Base-by-base conservation (phyloP, 345 rosid species). In the Citrus cavaleriei region DNA sequence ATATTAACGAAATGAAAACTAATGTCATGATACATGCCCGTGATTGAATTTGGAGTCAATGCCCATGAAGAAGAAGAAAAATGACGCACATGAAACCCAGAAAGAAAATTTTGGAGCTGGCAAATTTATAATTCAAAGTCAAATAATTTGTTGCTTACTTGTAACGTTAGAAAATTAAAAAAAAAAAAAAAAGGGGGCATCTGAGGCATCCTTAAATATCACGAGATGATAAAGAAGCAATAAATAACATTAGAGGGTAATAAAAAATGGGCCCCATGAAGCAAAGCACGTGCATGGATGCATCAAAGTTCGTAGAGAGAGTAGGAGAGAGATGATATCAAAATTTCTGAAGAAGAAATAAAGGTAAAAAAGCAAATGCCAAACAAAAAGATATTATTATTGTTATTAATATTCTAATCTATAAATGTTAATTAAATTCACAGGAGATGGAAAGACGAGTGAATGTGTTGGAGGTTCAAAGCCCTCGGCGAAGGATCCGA, bases 271-370 rank as follows among this genome's bases (percentile, higher is more conserved):
- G 68, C 79, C 83, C 86, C 85, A 76, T 35, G 77, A 74, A 81
- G 84, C 90, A 85, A 84, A 70, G 84, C 94, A 89, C 91, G 94
- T 89, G 94, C 86, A 81, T 72, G 54, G 79, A 72, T 83, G 81
- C 94, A 85, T 86, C 84, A 85, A 83, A 91, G 88, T 84, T 80
- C 72, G 90, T 84, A 73, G 77, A 66, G 25, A 66, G 10, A 60
- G 9, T 7, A 25, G 22, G 54, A 21, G 35, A 12, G 35, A 40
- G 38, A 38, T 4, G 27, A 21, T 64, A 75, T 62, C 28, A 10
- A 63, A 75, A 63, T 75, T 60, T 75, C 60, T 0, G 7, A 42
- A 59, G 22, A 3, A 21, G 42, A 71, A n/a, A 35, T 51, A 37
- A 19, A 35, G 34, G 18, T 40, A 27, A 27, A 34, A 42, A 46